Conservation (phyloP, 1,284 basidiomycete genomes). For the Ceratobasidium sp. region DNA sequence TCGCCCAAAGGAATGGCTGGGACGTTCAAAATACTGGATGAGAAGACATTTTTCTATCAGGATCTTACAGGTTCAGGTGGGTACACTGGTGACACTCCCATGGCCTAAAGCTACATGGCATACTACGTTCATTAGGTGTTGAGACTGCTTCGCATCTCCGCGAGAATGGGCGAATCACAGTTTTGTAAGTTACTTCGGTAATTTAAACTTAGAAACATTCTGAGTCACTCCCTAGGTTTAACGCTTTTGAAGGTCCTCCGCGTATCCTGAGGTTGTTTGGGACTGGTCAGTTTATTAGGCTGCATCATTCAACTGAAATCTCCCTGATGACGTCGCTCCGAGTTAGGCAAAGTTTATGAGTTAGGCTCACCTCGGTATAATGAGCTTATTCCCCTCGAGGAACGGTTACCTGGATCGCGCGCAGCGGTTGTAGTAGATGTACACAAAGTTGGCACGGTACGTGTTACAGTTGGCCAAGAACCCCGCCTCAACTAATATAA, state of each 20-base stretch:
- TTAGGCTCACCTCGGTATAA: conserved; percentile 69
- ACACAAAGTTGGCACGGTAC: conserved; percentile 66
- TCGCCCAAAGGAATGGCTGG: conserved; percentile 65
- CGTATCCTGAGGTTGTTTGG: conserved; percentile 69
- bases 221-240: conserved; percentile 57
- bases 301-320: too few relatives aligned
- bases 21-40: conserved; percentile 67
- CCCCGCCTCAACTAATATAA: too few relatives aligned
- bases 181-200: conserved; percentile 57
- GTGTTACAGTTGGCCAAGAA: conserved; percentile 51
- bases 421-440: conserved; percentile 68
- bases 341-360: conserved; percentile 65
- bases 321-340: background rate
- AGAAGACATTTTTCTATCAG: conserved; percentile 71
- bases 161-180: conserved; percentile 70
- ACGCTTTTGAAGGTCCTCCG: conserved; percentile 71
- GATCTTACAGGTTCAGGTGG: conserved; percentile 71
- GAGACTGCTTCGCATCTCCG: conserved; percentile 73
- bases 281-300: conserved; percentile 60
- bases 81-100: conserved; percentile 47
- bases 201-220: background rate
- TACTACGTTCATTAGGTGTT: conserved; percentile 61
- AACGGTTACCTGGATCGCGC: conserved; percentile 66
- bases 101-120: background rate
- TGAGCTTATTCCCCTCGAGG: conserved; percentile 60